Evolutionary conservation across 2,329 filamentous ascomycete species (phyloP).

Genomic region (Gaeumannomyces tritici): DNA sequence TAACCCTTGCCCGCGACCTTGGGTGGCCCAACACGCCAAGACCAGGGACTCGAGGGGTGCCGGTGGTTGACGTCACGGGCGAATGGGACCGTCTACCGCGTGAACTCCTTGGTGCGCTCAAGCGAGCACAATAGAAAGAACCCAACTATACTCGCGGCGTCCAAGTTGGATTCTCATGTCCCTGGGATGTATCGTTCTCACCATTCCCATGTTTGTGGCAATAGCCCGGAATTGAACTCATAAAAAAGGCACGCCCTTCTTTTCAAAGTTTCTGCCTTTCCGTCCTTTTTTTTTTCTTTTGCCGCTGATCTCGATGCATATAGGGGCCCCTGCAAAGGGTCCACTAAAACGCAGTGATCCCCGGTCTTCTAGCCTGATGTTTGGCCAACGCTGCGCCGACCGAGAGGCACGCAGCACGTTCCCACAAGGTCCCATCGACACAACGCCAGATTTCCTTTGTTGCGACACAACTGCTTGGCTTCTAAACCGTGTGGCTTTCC

Average conservation of each 20-base stretch:
- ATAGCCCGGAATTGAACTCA: not conserved
- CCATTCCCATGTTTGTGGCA: not conserved
- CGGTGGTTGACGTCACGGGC: not conserved
- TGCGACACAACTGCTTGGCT: not conserved
- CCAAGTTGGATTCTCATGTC: not conserved
- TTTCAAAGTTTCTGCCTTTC: not conserved
- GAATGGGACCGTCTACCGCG: not conserved
- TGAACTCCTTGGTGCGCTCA: not conserved
- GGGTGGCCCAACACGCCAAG: no score
- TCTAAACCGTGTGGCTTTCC: not conserved
- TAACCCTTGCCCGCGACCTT: not conserved
- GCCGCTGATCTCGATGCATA: not conserved
- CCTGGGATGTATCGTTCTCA: not conserved
- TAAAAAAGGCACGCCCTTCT: not conserved
- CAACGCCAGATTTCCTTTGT: not conserved
- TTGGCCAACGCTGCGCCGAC: not conserved
- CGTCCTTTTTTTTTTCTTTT: not conserved
- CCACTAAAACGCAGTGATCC: not conserved
- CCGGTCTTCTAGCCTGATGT: not conserved
- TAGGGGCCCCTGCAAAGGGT: not conserved
- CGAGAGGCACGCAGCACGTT: not conserved
- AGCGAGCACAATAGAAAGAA: not conserved
- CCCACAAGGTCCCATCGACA: not conserved
- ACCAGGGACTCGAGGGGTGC: not conserved
- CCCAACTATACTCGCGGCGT: not conserved